Evolutionary conservation across 331 rosid genomes (phyloP).

Genomic region (Pyracantha coccinea): DNA sequence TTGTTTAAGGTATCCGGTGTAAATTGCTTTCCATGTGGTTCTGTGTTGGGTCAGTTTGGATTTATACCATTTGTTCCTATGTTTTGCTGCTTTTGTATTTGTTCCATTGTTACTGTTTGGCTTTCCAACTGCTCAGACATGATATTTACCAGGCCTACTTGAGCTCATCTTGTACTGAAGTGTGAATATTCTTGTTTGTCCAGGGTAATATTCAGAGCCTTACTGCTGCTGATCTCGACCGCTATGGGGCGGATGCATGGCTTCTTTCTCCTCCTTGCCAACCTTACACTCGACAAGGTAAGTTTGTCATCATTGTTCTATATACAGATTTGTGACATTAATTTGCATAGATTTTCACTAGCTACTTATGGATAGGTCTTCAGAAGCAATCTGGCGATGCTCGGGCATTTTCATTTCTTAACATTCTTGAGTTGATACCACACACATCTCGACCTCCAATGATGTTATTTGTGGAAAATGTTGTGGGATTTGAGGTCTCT

Average conservation of each 20-base stretch:
- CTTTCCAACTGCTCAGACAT: neutral
- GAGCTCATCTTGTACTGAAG: neutral
- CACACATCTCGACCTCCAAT: slow-evolving; percentile 49
- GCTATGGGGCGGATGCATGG: slow-evolving; percentile 79
- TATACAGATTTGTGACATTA: neutral
- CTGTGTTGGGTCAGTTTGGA: neutral
- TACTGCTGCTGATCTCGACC: slow-evolving; percentile 69
- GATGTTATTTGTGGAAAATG: slow-evolving; percentile 85
- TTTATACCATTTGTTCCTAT: neutral
- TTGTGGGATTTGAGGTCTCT: slow-evolving; percentile 92
- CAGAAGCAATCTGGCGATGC: slow-evolving; percentile 90
- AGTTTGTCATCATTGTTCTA: neutral
- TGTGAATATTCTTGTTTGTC: slow-evolving; percentile 11
- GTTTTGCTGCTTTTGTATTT: neutral
- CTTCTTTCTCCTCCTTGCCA: slow-evolving; percentile 99
- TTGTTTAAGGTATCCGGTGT: neutral
- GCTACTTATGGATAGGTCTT: slow-evolving; percentile 54
- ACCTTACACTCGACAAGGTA: slow-evolving; percentile 96
- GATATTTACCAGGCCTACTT: neutral
- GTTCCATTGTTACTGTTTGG: neutral
- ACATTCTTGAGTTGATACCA: slow-evolving; percentile 83
- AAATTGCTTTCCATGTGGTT: neutral
- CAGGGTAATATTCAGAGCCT: slow-evolving; percentile 88
- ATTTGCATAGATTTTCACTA: slow-evolving; percentile 19
- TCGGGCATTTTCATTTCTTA: slow-evolving; percentile 87